A percentile compares a stretch with the other conserved stretches of the same genome.
Evolutionary conservation across 208 protist genomes (phyloP).

Genomic region (Vickermania spadyakhi): DNA sequence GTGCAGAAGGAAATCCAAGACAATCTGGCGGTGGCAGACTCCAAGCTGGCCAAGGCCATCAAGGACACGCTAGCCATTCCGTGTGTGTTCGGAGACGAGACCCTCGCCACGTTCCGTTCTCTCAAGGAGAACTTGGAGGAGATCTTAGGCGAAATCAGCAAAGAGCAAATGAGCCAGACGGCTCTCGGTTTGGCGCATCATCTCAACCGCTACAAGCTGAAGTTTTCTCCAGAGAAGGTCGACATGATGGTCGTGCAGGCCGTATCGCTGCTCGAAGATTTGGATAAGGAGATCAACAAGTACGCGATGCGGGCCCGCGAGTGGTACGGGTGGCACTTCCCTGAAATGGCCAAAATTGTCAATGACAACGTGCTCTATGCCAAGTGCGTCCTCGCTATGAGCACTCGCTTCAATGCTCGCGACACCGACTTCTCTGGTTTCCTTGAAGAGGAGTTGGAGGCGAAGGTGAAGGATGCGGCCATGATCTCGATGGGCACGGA

Average conservation of each 20-base stretch:
- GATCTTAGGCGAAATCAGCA: slow-evolving; percentile 82
- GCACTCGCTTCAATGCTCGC: slow-evolving; percentile 87
- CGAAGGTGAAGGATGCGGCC: slow-evolving; percentile 93
- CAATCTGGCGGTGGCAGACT: slow-evolving; percentile 93
- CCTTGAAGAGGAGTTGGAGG: slow-evolving; percentile 93
- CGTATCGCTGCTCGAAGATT: slow-evolving; percentile 97
- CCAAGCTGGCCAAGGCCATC: slow-evolving; percentile 94
- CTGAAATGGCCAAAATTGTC: slow-evolving; percentile 97
- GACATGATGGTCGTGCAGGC: slow-evolving; percentile 99
- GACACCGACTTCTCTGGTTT: slow-evolving; percentile 92
- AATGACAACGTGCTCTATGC: slow-evolving; percentile 96
- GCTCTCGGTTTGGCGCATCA: slow-evolving; percentile 98
- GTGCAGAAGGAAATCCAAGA: slow-evolving; percentile 83
- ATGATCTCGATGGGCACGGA: slow-evolving; percentile 99
- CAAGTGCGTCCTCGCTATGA: slow-evolving; percentile 88
- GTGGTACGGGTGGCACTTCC: slow-evolving; percentile 99
- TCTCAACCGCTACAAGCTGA: slow-evolving; percentile 98
- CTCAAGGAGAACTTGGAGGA: slow-evolving; percentile 91
- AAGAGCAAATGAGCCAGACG: slow-evolving; percentile 92
- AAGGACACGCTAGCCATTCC: slow-evolving; percentile 94
- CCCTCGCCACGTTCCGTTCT: slow-evolving; percentile 91
- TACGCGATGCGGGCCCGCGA: slow-evolving; percentile 98
- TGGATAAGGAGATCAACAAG: slow-evolving; percentile 99
- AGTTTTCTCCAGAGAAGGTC: slow-evolving; percentile 99
- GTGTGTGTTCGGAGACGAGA: slow-evolving; percentile 85